Evolutionary conservation across 352 stramenopile genomes (phyloP), one percentile per base, ranked within the genome.

Genomic region (Globisporangium cylindrosporum): DNA sequence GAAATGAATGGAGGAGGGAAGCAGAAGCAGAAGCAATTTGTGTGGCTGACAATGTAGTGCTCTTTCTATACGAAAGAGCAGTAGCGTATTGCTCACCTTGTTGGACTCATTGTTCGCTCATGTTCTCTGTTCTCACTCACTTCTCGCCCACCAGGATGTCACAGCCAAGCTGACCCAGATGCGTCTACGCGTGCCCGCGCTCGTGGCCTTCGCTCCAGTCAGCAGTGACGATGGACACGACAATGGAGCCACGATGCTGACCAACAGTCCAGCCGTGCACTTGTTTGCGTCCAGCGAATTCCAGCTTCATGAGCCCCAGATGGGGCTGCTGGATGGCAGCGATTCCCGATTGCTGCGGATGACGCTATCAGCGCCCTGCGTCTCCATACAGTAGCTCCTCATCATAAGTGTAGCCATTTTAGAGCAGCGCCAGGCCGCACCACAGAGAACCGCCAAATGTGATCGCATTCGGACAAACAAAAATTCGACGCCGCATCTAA

Each of bases 161-260:
- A 36, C 53, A 36, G 22, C 24, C 53, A 58, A 58, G 53, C 53
- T 58, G 24, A 58, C 24, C 53, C 53, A 58, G 25, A 36, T 58
- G 53, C 24, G 53, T 36, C 53, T 58, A 8, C 25, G 24, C 53
- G 53, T 58, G 25, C 10, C 24, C 12, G 24, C 53, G 14, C 24
- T 58, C 25, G 53, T 36, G 53, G 24, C 53, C 24, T 12, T 22
- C 3, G 24, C 34, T 22, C 53, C 53, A 4, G 14, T 49, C 41
- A 8, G 15, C 41, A n/a, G 7, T 46, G 38, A 0, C 1, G 7
- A n/a, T 46, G 38, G 12, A 8, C n/a, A 49, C 41, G 41, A 8
- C 41, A 49, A 49, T n/a, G 41, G 7, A 49, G 41, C 41, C 12
- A n/a, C 41, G 41, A n/a, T 49, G 41, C 41, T 49, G 41, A 49